A percentile compares a stretch with the other conserved stretches of the same genome.
Conservation (phyloP, 2,329 filamentous ascomycete genomes). For the Tolypocladium inflatum region DNA sequence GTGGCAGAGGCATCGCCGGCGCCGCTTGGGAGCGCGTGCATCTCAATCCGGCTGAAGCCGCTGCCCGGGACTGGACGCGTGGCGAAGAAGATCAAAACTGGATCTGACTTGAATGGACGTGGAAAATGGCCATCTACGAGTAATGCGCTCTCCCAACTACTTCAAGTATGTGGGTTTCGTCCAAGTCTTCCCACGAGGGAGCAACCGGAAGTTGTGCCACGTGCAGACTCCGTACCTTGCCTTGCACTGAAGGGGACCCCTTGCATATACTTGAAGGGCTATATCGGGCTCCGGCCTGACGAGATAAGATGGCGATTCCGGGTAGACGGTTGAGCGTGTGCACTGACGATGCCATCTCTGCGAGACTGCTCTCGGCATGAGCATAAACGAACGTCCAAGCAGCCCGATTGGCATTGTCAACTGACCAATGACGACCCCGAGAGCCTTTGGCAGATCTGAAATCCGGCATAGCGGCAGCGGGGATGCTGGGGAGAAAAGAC, state of each 20-base stretch:
- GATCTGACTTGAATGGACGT: no score
- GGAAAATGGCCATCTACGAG: neutral
- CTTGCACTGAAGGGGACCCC: no score
- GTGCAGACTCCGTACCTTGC: no score
- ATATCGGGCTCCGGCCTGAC: no score
- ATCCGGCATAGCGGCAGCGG: neutral
- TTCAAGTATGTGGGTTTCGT: neutral
- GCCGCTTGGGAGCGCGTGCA: no score
- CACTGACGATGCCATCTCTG: neutral
- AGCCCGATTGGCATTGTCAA: no score
- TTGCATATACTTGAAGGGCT: no score
- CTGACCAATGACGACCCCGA: neutral
- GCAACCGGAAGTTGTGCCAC: no score
- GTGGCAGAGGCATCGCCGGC: no score
- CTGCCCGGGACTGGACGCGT: no score
- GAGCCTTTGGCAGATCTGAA: neutral
- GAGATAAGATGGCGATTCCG: neutral
- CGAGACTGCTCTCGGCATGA: neutral
- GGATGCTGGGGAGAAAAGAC: neutral
- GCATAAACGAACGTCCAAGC: neutral
- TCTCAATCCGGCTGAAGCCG: no score
- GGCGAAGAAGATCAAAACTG: no score
- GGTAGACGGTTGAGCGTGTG: neutral
- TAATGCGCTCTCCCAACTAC: neutral
- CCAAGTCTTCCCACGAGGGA: neutral